These are phyloP conservation scores for Sclerotinia spermophila DNA, from an alignment of 2,329 filamentous ascomycete species.

Conservation along the genomic window DNA sequence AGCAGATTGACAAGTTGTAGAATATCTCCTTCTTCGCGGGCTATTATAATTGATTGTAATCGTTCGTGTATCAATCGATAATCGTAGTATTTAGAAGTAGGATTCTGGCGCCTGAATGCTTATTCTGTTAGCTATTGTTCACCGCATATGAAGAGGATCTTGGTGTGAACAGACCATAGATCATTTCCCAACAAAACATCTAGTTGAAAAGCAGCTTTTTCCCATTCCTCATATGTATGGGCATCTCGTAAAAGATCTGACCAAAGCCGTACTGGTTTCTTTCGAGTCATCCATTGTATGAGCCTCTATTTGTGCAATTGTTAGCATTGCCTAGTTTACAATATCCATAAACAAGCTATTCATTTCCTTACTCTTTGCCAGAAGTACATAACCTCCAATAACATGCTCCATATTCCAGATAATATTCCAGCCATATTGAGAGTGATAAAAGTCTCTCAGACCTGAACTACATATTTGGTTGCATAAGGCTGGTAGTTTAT, in stretches of 20 bases:
- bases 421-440: conserved; percentile 32
- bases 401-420: conserved; percentile 51
- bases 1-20: conserved; percentile 74
- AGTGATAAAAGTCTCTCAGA: not conserved
- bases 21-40: conserved; percentile 68
- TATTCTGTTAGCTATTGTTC: not conserved
- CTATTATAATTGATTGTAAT: conserved; percentile 64
- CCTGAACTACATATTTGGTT: not conserved
- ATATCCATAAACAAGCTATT: conserved; percentile 5
- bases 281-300: conserved; percentile 62
- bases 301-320: conserved; percentile 54
- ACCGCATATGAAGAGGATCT: not conserved
- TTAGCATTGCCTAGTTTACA: not conserved
- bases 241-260: conserved; percentile 63
- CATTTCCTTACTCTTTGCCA: conserved; percentile 52
- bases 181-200: conserved; percentile 79
- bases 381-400: conserved; percentile 59
- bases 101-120: conserved; percentile 68
- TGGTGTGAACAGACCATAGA: conserved; percentile 57
- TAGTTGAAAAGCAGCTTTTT: conserved; percentile 76
- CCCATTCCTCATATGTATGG: conserved; percentile 78
- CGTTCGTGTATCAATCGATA: conserved; percentile 79
- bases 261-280: conserved; percentile 62
- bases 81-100: conserved; percentile 78
- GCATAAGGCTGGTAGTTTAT: not conserved